Evolutionary conservation across 1,284 basidiomycete species (phyloP), one percentile per base, ranked within the genome.

Genomic region (Butyriboletus appendiculatus): DNA sequence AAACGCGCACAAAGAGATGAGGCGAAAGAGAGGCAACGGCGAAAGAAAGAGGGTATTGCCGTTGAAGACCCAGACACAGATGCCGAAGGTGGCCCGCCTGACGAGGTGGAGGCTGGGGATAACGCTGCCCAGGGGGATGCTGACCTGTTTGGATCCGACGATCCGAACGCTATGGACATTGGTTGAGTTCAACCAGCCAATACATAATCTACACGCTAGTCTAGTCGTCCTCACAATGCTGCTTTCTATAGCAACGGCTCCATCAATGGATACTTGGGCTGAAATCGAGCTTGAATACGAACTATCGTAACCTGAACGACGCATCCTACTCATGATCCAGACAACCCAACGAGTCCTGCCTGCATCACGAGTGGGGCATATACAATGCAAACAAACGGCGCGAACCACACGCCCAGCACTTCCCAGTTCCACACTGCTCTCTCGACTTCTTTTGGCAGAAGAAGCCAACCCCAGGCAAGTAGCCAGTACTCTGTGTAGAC

Each of bases 1-100:
- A 96, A 96, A 69, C 75, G 85, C n/a, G 81, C 82, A 0, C 91
- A 92, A 68, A 78, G 87, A 47, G 90, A 91, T 58, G 88, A 90
- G 62, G 73, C 92, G 68, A 83, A 82, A 62, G 89, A 91, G 70
- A 79, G 84, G 64, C 85, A 84, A 61, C 78, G 84, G 33, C 72
- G 83, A 66, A 78, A 78, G 66, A 86, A 86, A 59, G 86, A 86
- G 64, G 86, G 86, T 10, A 76, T 81, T 42, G 60, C 68, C 6
- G 63, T 74, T 43, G 82, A 80, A 51, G 77, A 75, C 45, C 75
- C 75, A 22, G 75, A 76, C 44, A 77, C 74, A 5, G 78, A 79
- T 58, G 69, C 68, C 7, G 80, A 80, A 46, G 77, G 66, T 24
- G 75, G 70, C 24, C 70, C 61, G 12, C 71, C 73, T 22, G 76